These are phyloP conservation scores for Pythium guiyangense DNA, from an alignment of 352 stramenopile genomes.

Conservation along the genomic window DNA sequence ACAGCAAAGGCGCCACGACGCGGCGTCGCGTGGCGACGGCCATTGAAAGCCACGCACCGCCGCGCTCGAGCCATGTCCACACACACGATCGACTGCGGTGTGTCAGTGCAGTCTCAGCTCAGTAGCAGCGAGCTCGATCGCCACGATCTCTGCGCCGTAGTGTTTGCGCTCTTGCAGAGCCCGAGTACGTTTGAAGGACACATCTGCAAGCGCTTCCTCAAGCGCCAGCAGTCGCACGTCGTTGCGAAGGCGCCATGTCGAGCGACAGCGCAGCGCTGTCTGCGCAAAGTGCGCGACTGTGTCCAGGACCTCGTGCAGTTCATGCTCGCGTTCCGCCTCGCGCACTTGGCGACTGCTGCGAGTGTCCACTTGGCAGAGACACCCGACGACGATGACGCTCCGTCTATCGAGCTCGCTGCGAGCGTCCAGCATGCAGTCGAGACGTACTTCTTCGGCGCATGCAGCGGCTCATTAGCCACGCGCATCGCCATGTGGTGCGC, in stretches of 20 bases:
- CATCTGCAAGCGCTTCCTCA: slow-evolving; percentile 1
- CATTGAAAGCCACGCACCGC: too few relatives aligned
- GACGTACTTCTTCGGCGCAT: slow-evolving; percentile 1
- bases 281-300: slow-evolving; percentile 27
- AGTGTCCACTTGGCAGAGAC: too few relatives aligned
- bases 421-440: slow-evolving; percentile 4
- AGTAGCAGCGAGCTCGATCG: background rate
- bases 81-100: too few relatives aligned
- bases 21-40: too few relatives aligned
- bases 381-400: too few relatives aligned
- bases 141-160: background rate
- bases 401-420: background rate
- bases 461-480: background rate
- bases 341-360: slow-evolving; percentile 11
- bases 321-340: slow-evolving; percentile 24
- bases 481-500: slow-evolving; percentile 4
- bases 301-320: slow-evolving; percentile 30
- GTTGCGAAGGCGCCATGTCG: too few relatives aligned
- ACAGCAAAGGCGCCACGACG: too few relatives aligned
- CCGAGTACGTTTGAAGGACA: background rate
- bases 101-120: too few relatives aligned
- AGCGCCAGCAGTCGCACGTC: slow-evolving; percentile 1
- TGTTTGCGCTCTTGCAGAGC: background rate
- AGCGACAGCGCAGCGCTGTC: slow-evolving; percentile 15
- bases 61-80: too few relatives aligned